Evolutionary conservation across 495 filamentous ascomycete genomes (phyloP).

Genomic region (Penicillium maclennaniae): DNA sequence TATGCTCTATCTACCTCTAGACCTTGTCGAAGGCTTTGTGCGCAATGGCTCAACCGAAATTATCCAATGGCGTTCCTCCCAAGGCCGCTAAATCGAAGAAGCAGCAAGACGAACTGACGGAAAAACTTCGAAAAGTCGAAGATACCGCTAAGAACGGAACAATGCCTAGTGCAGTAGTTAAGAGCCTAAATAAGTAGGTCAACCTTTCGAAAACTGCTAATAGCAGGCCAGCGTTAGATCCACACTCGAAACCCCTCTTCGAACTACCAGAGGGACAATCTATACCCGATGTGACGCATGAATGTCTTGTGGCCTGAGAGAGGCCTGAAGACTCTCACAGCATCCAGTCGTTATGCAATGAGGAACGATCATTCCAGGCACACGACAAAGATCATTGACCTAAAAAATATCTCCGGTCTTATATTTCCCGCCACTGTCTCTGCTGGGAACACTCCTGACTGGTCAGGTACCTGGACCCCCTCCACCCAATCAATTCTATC

Average conservation of each 20-base stretch:
- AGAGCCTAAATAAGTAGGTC: background rate
- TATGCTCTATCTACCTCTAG: background rate
- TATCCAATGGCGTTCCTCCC: background rate
- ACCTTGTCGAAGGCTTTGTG: background rate
- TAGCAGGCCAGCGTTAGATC: background rate
- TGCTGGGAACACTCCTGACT: conserved; percentile 8
- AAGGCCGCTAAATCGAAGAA: background rate
- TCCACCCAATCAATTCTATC: too few species aligned
- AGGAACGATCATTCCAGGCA: conserved; percentile 1
- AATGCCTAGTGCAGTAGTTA: background rate
- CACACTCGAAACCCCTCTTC: background rate
- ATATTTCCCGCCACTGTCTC: conserved; percentile 2
- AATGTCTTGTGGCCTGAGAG: too few species aligned
- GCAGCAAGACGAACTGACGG: background rate
- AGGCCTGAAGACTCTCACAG: too few species aligned
- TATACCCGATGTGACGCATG: too few species aligned
- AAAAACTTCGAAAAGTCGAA: background rate
- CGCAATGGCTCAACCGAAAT: background rate
- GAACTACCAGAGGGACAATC: background rate
- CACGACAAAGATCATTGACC: background rate
- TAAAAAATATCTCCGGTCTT: conserved; percentile 1
- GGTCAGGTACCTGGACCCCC: conserved; percentile 3
- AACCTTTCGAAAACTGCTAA: background rate
- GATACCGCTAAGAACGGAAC: background rate
- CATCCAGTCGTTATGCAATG: background rate